phyloP scores from a whole-genome alignment of 345 rosid species.

The Eucalyptus pumila region DNA sequence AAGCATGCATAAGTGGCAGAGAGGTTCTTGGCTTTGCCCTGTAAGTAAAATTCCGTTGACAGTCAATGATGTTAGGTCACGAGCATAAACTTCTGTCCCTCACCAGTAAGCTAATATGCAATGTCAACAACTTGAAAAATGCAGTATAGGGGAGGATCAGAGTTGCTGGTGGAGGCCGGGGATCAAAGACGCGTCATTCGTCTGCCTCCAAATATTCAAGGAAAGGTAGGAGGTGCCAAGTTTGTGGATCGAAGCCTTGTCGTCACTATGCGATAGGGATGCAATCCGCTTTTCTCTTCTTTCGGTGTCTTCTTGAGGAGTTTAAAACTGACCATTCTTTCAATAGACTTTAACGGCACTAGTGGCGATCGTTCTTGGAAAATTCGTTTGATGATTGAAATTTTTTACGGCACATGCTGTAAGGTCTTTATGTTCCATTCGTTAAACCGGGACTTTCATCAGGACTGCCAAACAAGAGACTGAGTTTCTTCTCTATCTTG shows the following conservation, averaged over 20 bases:
- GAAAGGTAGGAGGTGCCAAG: constrained; percentile 81
- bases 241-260: constrained; percentile 56
- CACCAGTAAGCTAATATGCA: not conserved
- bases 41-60: not conserved
- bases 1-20: not conserved
- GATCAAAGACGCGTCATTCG: constrained; percentile 73
- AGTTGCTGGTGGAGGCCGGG: constrained; percentile 83
- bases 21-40: not conserved
- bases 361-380: not conserved
- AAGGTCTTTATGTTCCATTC: not conserved
- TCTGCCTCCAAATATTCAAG: constrained; percentile 65
- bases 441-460: not conserved
- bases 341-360: not conserved
- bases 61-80: not conserved
- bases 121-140: constrained; percentile 1
- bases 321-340: not conserved
- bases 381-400: not conserved
- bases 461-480: not conserved
- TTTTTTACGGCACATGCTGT: not conserved
- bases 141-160: constrained; percentile 91
- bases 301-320: not conserved
- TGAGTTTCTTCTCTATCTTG: not conserved
- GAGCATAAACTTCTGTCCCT: not conserved
- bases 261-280: constrained; percentile 46
- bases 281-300: not conserved